Base-by-base conservation (phyloP, 306 rosid species). In the Biancaea sappan region DNA sequence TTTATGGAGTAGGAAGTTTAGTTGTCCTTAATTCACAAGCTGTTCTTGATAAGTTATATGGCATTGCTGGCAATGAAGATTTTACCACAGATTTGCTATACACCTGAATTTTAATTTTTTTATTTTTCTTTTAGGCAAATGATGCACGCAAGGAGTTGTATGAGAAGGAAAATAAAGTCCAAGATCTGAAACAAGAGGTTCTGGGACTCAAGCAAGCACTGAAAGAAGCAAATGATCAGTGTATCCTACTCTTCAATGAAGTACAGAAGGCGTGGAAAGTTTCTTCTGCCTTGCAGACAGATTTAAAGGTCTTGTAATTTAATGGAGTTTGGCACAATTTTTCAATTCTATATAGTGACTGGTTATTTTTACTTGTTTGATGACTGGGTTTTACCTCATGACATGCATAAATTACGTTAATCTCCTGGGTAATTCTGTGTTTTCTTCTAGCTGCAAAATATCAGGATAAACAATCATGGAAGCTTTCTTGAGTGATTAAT, bases 201-300 rank as follows among this genome's bases (percentile, higher is more conserved):
- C 71, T 91, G 81, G 93, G 80, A 53, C 93, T 90, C 69, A 88
- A 90, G 78, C 82, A 84, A 50, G 82, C 84, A 31, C 85, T 88
- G 51, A 90, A 90, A 86, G 92, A 87, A 72, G 96, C 95, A 44
- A 94, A 91, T 77, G 96, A 90, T 82, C 98, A 94, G 83, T 91
- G 95, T 73, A 88, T 90, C 77, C 57, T 91, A 64, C 97, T 91
- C 83, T 94, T 82, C 81, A 94, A 94, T 83, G 98, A 94, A 87
- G 95, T 94, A 43, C 98, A 91, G 79, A 94, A 88, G 86, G 95
- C 92, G 1, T 90, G 95, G 97, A 91, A 90, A 84, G 90, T 90
- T 88, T 91, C 95, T 69, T 85, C 86, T 65, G 81, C 91, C 29
- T 79, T 90, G 82, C 98, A 90, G 75, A 86, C 93, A 15, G 93